Evolutionary conservation across 1,284 basidiomycete genomes (phyloP).

Genomic region (Puccinia hordei): DNA sequence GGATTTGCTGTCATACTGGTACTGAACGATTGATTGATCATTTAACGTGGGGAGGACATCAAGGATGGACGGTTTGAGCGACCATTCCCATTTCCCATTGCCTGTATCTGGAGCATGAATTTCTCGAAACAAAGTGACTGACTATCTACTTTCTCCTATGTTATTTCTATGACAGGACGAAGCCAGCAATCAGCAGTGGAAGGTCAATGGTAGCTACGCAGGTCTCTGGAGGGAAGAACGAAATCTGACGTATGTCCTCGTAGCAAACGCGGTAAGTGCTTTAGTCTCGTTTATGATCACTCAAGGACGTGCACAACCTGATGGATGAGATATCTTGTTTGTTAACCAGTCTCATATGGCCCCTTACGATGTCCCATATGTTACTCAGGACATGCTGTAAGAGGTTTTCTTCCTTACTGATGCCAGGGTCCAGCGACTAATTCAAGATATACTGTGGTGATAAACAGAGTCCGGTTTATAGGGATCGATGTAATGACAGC

Average conservation of each 20-base stretch:
- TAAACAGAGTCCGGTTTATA: constrained; percentile 73
- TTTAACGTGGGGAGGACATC: constrained; percentile 80
- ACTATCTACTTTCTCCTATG: neutral
- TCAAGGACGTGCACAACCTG: neutral
- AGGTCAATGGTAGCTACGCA: constrained; percentile 72
- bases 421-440: neutral
- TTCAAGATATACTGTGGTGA: neutral
- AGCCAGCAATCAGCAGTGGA: constrained; percentile 69
- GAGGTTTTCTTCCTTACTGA: neutral
- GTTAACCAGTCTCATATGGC: constrained; percentile 63
- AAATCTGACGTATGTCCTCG: constrained; percentile 67
- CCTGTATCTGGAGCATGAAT: too few species aligned
- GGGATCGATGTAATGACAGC: constrained; percentile 79
- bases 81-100: constrained; percentile 11
- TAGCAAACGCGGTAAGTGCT: constrained; percentile 31
- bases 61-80: constrained; percentile 75
- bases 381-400: constrained; percentile 92
- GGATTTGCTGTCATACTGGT: constrained; percentile 74
- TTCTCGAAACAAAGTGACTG: neutral
- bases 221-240: constrained; percentile 87
- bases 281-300: neutral
- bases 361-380: constrained; percentile 83
- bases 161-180: constrained; percentile 67
- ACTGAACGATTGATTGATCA: constrained; percentile 80
- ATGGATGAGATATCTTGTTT: neutral